Evolutionary conservation across 129 eudicot genomes (phyloP).

Genomic region (Arctium lappa): DNA sequence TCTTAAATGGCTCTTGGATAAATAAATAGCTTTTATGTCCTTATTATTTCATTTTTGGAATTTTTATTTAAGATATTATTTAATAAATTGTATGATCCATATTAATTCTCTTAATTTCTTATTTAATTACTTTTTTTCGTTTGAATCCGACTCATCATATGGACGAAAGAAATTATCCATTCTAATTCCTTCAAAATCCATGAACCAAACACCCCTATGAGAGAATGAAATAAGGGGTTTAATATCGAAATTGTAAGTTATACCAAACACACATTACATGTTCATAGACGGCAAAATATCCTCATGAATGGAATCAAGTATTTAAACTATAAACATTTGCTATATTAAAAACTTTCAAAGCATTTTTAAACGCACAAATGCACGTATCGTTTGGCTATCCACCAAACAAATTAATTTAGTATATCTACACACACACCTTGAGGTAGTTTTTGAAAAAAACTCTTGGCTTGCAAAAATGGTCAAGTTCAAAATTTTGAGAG

Average conservation of each 20-base stretch:
- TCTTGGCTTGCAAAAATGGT: neutral
- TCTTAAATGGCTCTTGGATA: too few relatives aligned
- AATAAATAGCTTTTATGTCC: too few relatives aligned
- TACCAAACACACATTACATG: neutral
- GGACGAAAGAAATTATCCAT: too few relatives aligned
- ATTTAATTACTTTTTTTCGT: too few relatives aligned
- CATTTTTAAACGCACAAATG: neutral
- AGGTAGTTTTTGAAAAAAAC: neutral
- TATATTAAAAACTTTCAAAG: neutral
- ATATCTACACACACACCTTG: neutral
- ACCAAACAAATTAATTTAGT: neutral
- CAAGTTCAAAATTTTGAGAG: neutral
- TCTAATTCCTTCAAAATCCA: too few relatives aligned
- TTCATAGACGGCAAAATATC: neutral
- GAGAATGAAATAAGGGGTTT: neutral
- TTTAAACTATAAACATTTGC: neutral
- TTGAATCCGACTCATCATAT: too few relatives aligned
- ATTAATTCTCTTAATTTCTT: too few relatives aligned
- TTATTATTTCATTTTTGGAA: too few relatives aligned
- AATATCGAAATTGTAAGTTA: neutral
- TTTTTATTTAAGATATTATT: too few relatives aligned
- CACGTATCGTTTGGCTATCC: neutral
- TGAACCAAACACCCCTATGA: too few relatives aligned
- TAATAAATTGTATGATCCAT: too few relatives aligned
- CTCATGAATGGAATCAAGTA: neutral